phyloP scores from a whole-genome alignment of 2,329 filamentous ascomycete species.

The Venturia nashicola region DNA sequence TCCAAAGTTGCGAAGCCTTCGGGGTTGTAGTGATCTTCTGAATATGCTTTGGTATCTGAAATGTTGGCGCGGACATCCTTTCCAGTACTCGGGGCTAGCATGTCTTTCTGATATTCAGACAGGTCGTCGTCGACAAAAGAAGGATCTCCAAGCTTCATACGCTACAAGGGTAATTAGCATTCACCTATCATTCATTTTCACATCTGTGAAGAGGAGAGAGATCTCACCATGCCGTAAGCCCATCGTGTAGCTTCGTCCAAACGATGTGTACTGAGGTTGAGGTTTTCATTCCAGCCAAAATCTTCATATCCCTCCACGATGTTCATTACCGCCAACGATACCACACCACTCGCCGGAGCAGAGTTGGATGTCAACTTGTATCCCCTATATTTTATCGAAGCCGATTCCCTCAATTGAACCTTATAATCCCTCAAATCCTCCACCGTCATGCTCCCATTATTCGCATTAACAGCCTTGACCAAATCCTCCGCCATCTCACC shows the following conservation, averaged over 20 bases:
- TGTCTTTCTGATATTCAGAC: conserved; percentile 48
- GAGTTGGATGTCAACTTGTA: conserved; percentile 57
- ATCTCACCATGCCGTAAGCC: conserved; percentile 51
- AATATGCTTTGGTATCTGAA: conserved; percentile 56
- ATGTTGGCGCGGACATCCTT: conserved; percentile 53
- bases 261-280: conserved; percentile 65
- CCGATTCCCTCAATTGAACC: conserved; percentile 49
- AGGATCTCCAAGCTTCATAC: conserved; percentile 74
- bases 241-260: conserved; percentile 84
- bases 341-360: conserved; percentile 66
- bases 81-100: conserved; percentile 53
- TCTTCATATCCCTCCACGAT: conserved; percentile 64
- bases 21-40: conserved; percentile 64
- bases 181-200: not conserved
- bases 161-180: conserved; percentile 18
- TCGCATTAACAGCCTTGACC: conserved; percentile 52
- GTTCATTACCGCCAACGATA: conserved; percentile 67
- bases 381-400: conserved; percentile 44
- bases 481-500: conserved; percentile 63
- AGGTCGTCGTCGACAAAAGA: conserved; percentile 51
- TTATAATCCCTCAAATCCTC: conserved; percentile 66
- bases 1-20: conserved; percentile 51
- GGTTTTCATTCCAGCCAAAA: conserved; percentile 43
- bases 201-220: not conserved
- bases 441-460: conserved; percentile 76